Base-by-base conservation (phyloP, 495 filamentous ascomycete species). In the Tuber magnatum region DNA sequence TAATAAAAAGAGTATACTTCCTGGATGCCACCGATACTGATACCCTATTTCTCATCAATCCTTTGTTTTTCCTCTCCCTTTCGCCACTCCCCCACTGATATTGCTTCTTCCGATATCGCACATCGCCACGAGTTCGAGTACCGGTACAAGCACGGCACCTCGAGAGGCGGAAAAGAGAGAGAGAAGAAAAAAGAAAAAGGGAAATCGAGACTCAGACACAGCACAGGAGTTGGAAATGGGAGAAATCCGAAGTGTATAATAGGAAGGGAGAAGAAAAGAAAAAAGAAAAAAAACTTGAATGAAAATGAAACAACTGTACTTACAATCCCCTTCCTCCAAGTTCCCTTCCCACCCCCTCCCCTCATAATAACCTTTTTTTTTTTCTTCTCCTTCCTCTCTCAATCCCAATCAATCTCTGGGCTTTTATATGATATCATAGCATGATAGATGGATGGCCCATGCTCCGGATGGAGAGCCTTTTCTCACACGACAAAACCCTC, bases 361-460 rank as follows among this genome's bases (percentile, higher is more conserved):
- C 8, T 65, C 32, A 41, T 68, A 65, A 39, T n/a, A 35, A 73
- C 14, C 51, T 40, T 18, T 68, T 28, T 22, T 22, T 46, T 40
- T 39, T 14, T 42, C n/a, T 22, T 20, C 24, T 22, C 38, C 12
- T 32, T 16, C 12, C 73, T 38, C 65, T 20, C 41, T 20, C 42
- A 75, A 69, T 46, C 61, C 40, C 68, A 61, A 65, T 65, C 68
- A 61, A 65, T 65, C 56, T 35, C 16, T 65, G 14, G 51, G 51
- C 28, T 35, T 35, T 65, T 65, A 40, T 40, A 40, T 40, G 7
- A n/a, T 22, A n/a, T n/a, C n/a, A n/a, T n/a, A n/a, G n/a, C n/a
- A 18, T 28, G 24, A n/a, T 65, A 35, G 28, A 65, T 35, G 56
- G 56, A 65, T 65, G 56, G 56, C 28, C 56, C 56, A 65, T 65